Conservation (phyloP, 2,329 filamentous ascomycete species). For the Fonsecaea pedrosoi region DNA sequence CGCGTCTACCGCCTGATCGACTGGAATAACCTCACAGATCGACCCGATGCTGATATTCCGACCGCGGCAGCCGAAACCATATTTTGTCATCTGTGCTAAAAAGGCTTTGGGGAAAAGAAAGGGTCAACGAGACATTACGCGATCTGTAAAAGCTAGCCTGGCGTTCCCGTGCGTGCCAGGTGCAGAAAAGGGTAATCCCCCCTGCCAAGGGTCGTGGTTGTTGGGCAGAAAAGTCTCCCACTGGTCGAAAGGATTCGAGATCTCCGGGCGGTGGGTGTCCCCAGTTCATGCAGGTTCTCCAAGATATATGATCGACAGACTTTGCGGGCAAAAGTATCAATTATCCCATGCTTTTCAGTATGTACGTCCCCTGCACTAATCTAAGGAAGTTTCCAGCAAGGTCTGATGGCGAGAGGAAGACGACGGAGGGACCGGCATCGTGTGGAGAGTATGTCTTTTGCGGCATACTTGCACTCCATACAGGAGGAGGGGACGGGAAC, state of each 20-base stretch:
- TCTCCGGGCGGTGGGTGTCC: background rate
- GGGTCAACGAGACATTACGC: background rate
- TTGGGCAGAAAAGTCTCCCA: conserved; percentile 16
- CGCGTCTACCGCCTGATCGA: background rate
- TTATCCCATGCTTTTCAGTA: background rate
- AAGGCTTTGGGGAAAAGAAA: background rate
- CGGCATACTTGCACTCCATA: background rate
- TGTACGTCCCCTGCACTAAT: background rate
- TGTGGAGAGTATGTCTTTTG: background rate
- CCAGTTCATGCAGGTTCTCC: conserved; percentile 7
- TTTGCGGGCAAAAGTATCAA: background rate
- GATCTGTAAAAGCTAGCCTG: background rate
- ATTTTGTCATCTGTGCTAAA: background rate
- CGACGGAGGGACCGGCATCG: background rate
- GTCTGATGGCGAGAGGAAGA: background rate
- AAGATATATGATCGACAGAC: conserved; percentile 13
- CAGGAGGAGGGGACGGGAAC: background rate
- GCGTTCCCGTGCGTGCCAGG: background rate
- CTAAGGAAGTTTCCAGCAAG: conserved; percentile 8
- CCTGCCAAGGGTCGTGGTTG: conserved; percentile 26
- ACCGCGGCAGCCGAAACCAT: background rate
- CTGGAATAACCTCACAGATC: background rate
- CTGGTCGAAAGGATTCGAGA: background rate
- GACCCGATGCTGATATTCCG: background rate
- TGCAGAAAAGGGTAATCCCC: conserved; percentile 15